Percentiles rank a stretch among this genome's conserved stretches.
phyloP scores from a whole-genome alignment of 2,329 filamentous ascomycete species.

The Chalaropsis ovoidea region DNA sequence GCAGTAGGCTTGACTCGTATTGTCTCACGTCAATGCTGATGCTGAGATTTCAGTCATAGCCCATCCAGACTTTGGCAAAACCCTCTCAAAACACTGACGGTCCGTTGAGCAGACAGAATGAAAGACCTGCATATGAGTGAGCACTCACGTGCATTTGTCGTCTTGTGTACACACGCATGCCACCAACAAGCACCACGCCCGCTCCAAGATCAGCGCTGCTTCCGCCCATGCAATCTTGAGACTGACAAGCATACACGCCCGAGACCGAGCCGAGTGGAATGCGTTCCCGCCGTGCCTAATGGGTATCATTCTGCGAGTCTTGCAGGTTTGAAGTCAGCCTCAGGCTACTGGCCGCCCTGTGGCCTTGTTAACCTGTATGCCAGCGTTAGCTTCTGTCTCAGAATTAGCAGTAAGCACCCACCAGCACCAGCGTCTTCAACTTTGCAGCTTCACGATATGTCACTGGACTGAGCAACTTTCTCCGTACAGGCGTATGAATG shows the following conservation, averaged over 20 bases:
- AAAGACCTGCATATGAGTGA: conserved; percentile 7
- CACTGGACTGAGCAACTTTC: neutral
- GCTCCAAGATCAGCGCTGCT: neutral
- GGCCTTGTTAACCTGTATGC: neutral
- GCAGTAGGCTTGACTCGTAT: neutral
- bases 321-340: neutral
- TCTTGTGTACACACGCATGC: neutral
- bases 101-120: neutral
- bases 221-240: neutral
- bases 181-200: neutral
- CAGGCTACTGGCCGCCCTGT: no score
- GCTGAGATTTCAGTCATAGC: neutral
- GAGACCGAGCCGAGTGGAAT: neutral
- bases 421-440: neutral
- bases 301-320: neutral
- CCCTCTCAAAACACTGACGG: neutral
- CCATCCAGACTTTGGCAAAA: neutral
- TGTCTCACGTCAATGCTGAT: neutral
- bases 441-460: neutral
- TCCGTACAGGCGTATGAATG: neutral
- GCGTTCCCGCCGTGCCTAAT: neutral
- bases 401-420: neutral
- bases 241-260: neutral
- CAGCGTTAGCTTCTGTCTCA: neutral
- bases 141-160: conserved; percentile 6